Conservation (phyloP, 208 protist genomes). For the Leishmania amazonensis region DNA sequence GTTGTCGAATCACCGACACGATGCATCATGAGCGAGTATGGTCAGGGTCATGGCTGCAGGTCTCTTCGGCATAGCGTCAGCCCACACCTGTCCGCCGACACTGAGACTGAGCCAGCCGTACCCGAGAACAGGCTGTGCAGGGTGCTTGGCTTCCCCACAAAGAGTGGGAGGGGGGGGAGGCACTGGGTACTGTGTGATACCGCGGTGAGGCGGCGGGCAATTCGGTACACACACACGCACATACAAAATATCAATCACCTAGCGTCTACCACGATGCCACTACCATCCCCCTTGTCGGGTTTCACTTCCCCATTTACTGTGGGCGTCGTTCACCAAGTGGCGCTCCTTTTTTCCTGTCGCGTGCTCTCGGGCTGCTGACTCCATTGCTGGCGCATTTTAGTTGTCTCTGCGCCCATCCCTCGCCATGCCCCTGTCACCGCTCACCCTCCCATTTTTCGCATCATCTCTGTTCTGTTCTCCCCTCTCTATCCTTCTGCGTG, state of each 20-base stretch:
- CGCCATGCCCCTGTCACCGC: neutral
- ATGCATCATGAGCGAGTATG: neutral
- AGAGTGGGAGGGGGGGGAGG: too few species aligned
- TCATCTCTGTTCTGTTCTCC: neutral
- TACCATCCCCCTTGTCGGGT: neutral
- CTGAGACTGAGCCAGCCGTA: neutral
- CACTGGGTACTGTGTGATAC: neutral
- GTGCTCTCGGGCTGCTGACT: too few species aligned
- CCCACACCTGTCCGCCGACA: neutral
- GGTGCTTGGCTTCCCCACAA: neutral
- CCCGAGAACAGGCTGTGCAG: neutral
- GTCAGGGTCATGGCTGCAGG: neutral
- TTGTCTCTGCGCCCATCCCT: neutral
- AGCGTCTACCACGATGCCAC: neutral
- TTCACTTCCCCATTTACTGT: neutral
- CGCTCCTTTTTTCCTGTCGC: neutral
- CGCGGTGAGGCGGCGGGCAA: neutral
- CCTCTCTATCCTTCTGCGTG: neutral
- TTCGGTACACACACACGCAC: neutral
- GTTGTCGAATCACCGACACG: neutral
- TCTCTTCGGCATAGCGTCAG: neutral
- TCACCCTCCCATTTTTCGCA: neutral
- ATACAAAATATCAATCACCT: neutral
- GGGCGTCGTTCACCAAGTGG: neutral
- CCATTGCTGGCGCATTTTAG: too few species aligned